Evolutionary conservation across 2,329 filamentous ascomycete genomes (phyloP).

Genomic region (Sporothrix inflata): DNA sequence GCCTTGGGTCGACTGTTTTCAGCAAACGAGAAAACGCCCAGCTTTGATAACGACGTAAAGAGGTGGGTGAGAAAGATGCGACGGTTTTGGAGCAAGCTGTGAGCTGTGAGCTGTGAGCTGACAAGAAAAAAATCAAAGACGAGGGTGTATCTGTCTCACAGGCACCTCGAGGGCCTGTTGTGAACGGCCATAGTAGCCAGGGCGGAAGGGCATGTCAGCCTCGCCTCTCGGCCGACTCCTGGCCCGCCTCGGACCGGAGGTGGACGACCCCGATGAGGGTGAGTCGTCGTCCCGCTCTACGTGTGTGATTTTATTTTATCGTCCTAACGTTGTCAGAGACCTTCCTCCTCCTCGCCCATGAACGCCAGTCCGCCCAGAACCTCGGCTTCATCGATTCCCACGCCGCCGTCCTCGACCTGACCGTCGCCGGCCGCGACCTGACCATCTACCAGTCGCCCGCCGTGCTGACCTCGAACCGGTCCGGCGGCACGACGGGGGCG

Average conservation of each 20-base stretch:
- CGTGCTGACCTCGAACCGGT: constrained; percentile 75
- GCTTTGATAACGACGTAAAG: neutral
- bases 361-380: constrained; percentile 68
- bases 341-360: constrained; percentile 80
- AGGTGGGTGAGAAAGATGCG: neutral
- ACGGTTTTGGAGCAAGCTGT: neutral
- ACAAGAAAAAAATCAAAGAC: neutral
- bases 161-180: too few species aligned
- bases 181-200: too few species aligned
- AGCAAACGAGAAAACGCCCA: neutral
- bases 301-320: neutral
- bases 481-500: constrained; percentile 60
- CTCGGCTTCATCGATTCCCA: constrained; percentile 84
- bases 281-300: constrained; percentile 14
- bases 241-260: constrained; percentile 46
- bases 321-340: too few species aligned
- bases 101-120: neutral
- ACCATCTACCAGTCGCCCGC: constrained; percentile 82
- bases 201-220: neutral
- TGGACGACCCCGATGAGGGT: constrained; percentile 57
- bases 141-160: too few species aligned
- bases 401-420: constrained; percentile 63
- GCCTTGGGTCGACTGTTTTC: neutral
- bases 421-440: constrained; percentile 70
- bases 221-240: constrained; percentile 23